Conservation (phyloP, 208 protist genomes). For the Leishmania aethiopica region DNA sequence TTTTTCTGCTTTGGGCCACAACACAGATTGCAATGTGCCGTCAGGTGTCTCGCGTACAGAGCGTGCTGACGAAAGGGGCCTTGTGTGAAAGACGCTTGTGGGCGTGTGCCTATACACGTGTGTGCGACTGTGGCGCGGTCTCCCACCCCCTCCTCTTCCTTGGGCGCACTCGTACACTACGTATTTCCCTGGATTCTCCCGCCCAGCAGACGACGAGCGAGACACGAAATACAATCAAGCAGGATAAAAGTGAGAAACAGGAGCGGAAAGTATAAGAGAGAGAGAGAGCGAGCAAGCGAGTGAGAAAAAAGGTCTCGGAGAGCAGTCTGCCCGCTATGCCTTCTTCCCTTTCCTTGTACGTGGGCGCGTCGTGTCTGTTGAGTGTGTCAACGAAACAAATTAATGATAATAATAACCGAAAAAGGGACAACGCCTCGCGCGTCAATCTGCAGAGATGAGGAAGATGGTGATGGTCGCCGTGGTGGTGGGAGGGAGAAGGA, state of each 20-base stretch:
- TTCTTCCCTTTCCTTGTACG: slow-evolving; percentile 1
- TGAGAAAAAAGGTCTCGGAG: not conserved
- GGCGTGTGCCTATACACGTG: not conserved
- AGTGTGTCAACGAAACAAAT: not conserved
- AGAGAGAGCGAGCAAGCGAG: not conserved
- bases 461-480: no score
- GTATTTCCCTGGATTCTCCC: not conserved
- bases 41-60: no score
- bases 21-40: no score
- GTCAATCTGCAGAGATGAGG: not conserved
- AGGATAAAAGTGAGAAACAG: slow-evolving; percentile 12
- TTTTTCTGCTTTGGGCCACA: no score
- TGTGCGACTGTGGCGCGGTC: not conserved
- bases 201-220: not conserved
- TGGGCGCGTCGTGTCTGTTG: not conserved
- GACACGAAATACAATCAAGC: slow-evolving; percentile 17
- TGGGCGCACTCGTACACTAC: not conserved
- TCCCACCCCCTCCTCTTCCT: not conserved
- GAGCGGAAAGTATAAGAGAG: slow-evolving; percentile 1
- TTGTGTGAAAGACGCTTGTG: not conserved
- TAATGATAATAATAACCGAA: not conserved
- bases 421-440: not conserved
- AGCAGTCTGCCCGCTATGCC: not conserved
- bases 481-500: not conserved
- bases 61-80: no score